phyloP scores from a whole-genome alignment of 2,329 filamentous ascomycete genomes.

The Aspergillus aculeatinus region DNA sequence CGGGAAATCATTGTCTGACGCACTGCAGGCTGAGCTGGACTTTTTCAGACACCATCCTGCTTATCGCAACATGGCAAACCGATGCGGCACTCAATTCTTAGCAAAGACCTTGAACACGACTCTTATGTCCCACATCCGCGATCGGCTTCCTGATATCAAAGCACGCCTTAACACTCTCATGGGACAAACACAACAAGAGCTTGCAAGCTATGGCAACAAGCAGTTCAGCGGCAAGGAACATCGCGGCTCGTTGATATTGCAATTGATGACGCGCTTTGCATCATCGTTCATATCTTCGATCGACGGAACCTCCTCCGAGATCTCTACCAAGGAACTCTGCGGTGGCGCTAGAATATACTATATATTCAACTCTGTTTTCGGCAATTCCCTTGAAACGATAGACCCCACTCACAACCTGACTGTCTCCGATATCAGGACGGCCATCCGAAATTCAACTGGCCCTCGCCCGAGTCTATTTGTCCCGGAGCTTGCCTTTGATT shows the following conservation, averaged over 20 bases:
- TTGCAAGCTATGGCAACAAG: conserved; percentile 96
- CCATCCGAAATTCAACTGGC: conserved; percentile 96
- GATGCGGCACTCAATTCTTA: conserved; percentile 90
- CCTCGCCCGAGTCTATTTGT: conserved; percentile 95
- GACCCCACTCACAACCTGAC: conserved; percentile 95
- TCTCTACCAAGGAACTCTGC: conserved; percentile 96
- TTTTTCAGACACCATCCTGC: conserved; percentile 98
- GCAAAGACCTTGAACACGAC: conserved; percentile 94
- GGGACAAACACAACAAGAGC: conserved; percentile 98
- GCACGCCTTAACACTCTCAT: conserved; percentile 95
- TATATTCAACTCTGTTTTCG: conserved; percentile 98
- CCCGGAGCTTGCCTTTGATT: conserved; percentile 94
- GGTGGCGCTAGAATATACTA: conserved; percentile 96
- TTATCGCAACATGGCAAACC: conserved; percentile 90
- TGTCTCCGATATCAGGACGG: conserved; percentile 90
- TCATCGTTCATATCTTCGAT: conserved; percentile 98
- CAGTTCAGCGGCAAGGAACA: conserved; percentile 98
- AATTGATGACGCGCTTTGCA: conserved; percentile 97
- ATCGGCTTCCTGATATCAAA: conserved; percentile 95
- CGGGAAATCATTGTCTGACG: conserved; percentile 91
- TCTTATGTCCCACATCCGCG: conserved; percentile 93
- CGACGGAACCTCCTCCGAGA: conserved; percentile 96
- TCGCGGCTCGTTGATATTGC: conserved; percentile 87
- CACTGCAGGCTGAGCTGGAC: conserved; percentile 82
- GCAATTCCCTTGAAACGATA: conserved; percentile 91